These are phyloP conservation scores for Cryphonectria japonica DNA, from an alignment of 2,329 filamentous ascomycete species.

Conservation along the genomic window DNA sequence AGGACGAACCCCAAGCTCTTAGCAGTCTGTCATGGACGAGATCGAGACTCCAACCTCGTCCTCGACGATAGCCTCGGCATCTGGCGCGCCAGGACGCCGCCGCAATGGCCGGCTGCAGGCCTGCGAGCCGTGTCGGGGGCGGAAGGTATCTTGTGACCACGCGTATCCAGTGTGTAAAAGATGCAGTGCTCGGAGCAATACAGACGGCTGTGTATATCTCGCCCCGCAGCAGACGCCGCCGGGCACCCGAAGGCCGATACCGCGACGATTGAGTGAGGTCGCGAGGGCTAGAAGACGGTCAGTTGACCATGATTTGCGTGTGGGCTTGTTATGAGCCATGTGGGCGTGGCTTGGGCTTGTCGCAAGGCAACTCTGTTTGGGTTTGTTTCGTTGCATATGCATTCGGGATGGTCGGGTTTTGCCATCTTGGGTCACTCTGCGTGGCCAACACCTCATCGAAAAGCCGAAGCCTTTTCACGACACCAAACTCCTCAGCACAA, in stretches of 20 bases:
- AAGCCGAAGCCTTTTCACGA: neutral
- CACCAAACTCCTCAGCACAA: neutral
- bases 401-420: neutral
- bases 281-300: neutral
- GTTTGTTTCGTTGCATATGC: neutral
- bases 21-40: neutral
- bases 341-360: neutral
- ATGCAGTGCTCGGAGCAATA: constrained; percentile 42
- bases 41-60: neutral
- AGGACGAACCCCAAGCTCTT: neutral
- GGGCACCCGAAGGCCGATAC: constrained; percentile 24
- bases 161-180: constrained; percentile 44
- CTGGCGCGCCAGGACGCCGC: constrained; percentile 30
- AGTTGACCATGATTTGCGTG: neutral
- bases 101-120: constrained; percentile 30
- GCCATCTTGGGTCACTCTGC: neutral
- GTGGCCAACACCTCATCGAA: neutral
- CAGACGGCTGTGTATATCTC: constrained; percentile 43
- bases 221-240: constrained; percentile 18
- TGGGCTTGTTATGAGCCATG: neutral
- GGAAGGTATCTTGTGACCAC: constrained; percentile 51
- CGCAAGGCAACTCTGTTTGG: neutral
- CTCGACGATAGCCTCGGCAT: constrained; percentile 9
- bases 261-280: constrained; percentile 3
- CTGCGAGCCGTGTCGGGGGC: constrained; percentile 45